phyloP scores from a whole-genome alignment of 371 early-diverging fungal genomes.

The Lichtheimia ornata region DNA sequence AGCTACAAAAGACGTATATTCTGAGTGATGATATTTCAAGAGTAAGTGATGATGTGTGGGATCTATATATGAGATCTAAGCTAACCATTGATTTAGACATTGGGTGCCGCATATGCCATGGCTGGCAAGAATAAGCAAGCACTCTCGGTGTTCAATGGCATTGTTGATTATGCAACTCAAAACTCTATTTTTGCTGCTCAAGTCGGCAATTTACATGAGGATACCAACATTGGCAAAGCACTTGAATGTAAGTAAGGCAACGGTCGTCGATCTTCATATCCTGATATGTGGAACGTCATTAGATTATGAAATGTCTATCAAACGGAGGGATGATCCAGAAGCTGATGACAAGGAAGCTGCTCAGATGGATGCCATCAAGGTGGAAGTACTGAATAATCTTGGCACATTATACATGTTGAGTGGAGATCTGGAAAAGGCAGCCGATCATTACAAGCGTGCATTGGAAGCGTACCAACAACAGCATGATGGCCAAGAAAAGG shows the following conservation, averaged over 20 bases:
- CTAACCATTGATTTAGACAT: slow-evolving; percentile 27
- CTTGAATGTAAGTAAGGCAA: slow-evolving; percentile 53
- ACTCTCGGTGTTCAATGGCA: slow-evolving; percentile 60
- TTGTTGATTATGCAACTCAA: slow-evolving; percentile 52
- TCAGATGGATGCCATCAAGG: slow-evolving; percentile 43
- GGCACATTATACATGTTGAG: slow-evolving; percentile 67
- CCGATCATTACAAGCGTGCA: slow-evolving; percentile 37
- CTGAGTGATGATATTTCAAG: slow-evolving; percentile 3
- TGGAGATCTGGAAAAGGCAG: slow-evolving; percentile 33
- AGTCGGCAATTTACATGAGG: slow-evolving; percentile 64
- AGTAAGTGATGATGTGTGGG: not conserved
- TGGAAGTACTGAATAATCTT: slow-evolving; percentile 82
- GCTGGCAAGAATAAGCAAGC: slow-evolving; percentile 69
- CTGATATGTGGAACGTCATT: not conserved
- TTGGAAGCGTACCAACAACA: slow-evolving; percentile 34
- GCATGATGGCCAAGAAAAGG: slow-evolving; percentile 6
- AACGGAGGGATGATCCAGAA: slow-evolving; percentile 19
- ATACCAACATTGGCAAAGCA: slow-evolving; percentile 50
- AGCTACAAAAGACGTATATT: slow-evolving; percentile 31
- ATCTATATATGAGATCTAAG: not conserved
- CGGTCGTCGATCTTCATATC: too few species aligned
- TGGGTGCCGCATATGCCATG: slow-evolving; percentile 67
- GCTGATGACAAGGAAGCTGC: slow-evolving; percentile 20
- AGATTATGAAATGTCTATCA: slow-evolving; percentile 42
- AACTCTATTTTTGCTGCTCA: slow-evolving; percentile 62